These are phyloP conservation scores for Phyllosticta capitalensis DNA, from an alignment of 2,329 filamentous ascomycete genomes.

Conservation along the genomic window DNA sequence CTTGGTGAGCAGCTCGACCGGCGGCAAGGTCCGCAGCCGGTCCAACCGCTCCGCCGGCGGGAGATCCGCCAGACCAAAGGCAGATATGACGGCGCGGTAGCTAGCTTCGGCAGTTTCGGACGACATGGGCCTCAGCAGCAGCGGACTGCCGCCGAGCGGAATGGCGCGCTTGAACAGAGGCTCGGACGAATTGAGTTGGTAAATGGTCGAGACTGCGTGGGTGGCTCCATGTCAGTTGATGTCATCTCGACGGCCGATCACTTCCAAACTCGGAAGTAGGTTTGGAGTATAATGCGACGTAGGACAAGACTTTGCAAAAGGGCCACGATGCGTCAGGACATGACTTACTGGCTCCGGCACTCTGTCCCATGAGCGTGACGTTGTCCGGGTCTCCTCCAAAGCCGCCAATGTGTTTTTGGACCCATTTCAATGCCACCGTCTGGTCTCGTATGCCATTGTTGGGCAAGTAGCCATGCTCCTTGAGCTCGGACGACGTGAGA, in stretches of 20 bases:
- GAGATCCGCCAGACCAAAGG: slow-evolving; percentile 30
- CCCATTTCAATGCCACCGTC: slow-evolving; percentile 28
- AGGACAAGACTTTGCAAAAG: not conserved
- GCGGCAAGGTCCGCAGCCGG: slow-evolving; percentile 31
- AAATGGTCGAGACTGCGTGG: slow-evolving; percentile 7
- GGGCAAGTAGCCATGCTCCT: slow-evolving; percentile 31
- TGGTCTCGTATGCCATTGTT: slow-evolving; percentile 29
- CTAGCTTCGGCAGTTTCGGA: slow-evolving; percentile 30
- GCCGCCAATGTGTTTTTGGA: slow-evolving; percentile 25
- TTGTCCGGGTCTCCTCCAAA: slow-evolving; percentile 31
- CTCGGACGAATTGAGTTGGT: slow-evolving; percentile 23
- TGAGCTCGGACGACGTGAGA: slow-evolving; percentile 40
- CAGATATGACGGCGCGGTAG: slow-evolving; percentile 33
- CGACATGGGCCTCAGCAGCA: slow-evolving; percentile 34
- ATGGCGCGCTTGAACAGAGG: slow-evolving; percentile 35
- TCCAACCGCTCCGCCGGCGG: slow-evolving; percentile 33
- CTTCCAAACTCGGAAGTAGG: not conserved
- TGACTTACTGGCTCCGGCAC: slow-evolving; percentile 37
- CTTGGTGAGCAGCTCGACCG: slow-evolving; percentile 33
- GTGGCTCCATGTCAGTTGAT: slow-evolving; percentile 17
- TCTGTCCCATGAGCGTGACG: slow-evolving; percentile 37
- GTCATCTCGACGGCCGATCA: slow-evolving; percentile 18
- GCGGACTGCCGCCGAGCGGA: slow-evolving; percentile 15
- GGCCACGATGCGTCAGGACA: not conserved
- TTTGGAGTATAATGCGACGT: not conserved